A percentile compares a stretch with the other conserved stretches of the same genome.
phyloP scores from a whole-genome alignment of 2,329 filamentous ascomycete genomes.

The Microdochium nivale region DNA sequence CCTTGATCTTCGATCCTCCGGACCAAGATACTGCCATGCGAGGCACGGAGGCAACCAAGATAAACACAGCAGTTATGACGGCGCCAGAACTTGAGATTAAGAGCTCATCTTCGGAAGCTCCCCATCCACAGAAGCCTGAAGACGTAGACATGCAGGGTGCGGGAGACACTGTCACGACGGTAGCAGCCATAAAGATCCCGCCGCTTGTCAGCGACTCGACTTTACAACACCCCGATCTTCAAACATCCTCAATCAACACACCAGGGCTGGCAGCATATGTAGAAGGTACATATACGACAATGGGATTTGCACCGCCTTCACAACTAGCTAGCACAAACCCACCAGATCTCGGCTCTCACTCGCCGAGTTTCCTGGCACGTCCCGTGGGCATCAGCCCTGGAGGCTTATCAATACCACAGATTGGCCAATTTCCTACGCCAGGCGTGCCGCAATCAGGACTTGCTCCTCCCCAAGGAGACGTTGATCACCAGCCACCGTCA shows the following conservation, averaged over 20 bases:
- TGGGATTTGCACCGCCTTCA: constrained; percentile 21
- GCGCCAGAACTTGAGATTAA: too few species aligned
- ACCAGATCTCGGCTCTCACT: constrained; percentile 16
- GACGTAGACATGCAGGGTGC: too few species aligned
- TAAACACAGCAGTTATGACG: too few species aligned
- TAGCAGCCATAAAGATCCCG: neutral
- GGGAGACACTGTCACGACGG: neutral
- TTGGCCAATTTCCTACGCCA: constrained; percentile 21
- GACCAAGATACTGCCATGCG: too few species aligned
- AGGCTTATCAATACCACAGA: constrained; percentile 23
- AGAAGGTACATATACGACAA: constrained; percentile 18
- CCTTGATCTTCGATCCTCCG: too few species aligned
- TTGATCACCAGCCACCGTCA: neutral
- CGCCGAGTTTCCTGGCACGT: constrained; percentile 21
- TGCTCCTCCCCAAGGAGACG: constrained; percentile 13
- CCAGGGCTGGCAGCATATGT: constrained; percentile 14
- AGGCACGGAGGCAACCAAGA: too few species aligned
- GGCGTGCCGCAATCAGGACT: constrained; percentile 27
- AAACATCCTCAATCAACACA: constrained; percentile 15
- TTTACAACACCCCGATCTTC: constrained; percentile 7
- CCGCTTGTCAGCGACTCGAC: too few species aligned
- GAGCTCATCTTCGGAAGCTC: too few species aligned
- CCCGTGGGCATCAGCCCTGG: constrained; percentile 17
- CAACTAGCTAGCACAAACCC: constrained; percentile 18
- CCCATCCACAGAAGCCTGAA: too few species aligned